Evolutionary conservation across 306 rosid species (phyloP), one percentile per base, ranked within the genome.

Genomic region (Cucumis sativus): DNA sequence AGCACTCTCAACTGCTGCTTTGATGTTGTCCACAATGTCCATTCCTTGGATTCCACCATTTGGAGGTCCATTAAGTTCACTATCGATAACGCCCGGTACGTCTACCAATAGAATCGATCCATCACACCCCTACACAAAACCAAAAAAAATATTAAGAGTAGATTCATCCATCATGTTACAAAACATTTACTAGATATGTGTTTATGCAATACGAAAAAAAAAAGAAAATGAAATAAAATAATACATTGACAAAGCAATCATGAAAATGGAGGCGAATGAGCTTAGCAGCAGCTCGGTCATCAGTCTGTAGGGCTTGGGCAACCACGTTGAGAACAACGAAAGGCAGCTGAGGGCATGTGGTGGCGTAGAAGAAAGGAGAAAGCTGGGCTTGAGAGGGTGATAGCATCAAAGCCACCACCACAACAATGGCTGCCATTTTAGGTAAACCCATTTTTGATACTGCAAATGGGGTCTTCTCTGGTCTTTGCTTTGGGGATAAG

Each of bases 51-150:
- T 30, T 1, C 96, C 89, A 57, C 65, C 76, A 28, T 25, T 16
- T 39, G 89, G 86, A 5, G 91, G 91, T 16, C 91, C 93, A 77
- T 83, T 83, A 80, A 90, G 83, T 80, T 92, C 97, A 15, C 97
- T 90, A 43, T 75, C 83, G 55, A 92, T 90, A 12, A 64, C 21
- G 82, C 79, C 89, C 4, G 83, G 89, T 14, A 84, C 86, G 9
- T 51, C 59, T 80, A 88, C 97, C 5, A 92, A 64, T 86, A 90
- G 86, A 11, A 92, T n/a, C 2, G 97, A 92, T 2, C 78, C 97
- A 25, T 92, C 97, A 59, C 97, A 90, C 3, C 96, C 93, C 97
- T 92, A 17, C 13, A 37, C 15, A 35, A 11, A 47, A 21, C 59
- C 30, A 28, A 11, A 55, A 8, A 23, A 28, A 28, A 2, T 28